Conservation (phyloP, 768 basidiomycete genomes). For the Kwoniella bestiolae region DNA sequence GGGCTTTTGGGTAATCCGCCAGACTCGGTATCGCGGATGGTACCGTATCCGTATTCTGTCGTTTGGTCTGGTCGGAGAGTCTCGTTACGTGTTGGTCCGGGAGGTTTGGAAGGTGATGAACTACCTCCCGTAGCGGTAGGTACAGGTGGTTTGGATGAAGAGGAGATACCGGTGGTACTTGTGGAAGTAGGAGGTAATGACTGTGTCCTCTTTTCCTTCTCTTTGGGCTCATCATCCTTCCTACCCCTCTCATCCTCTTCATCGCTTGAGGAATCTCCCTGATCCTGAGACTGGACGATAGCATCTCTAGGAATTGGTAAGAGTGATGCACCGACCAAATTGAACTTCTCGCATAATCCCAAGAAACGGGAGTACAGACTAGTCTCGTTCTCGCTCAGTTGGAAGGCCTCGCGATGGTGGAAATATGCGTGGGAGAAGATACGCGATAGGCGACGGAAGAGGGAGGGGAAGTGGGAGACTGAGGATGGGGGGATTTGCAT, state of each 20-base stretch:
- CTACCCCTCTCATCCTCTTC: slow-evolving; percentile 33
- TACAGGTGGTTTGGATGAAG: slow-evolving; percentile 2
- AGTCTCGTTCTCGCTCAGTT: slow-evolving; percentile 70
- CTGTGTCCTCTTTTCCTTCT: slow-evolving; percentile 28
- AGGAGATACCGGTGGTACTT: neutral
- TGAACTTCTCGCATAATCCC: slow-evolving; percentile 76
- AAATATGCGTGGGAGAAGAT: slow-evolving; percentile 97
- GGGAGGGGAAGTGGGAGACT: slow-evolving; percentile 83
- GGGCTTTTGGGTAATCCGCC: neutral
- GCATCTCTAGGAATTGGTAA: slow-evolving; percentile 62
- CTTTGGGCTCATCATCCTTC: neutral
- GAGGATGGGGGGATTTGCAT: slow-evolving; percentile 80
- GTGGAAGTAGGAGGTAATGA: slow-evolving; percentile 16
- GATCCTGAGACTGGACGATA: slow-evolving; percentile 36
- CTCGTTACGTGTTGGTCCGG: neutral
- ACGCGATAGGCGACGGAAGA: slow-evolving; percentile 86
- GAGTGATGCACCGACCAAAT: slow-evolving; percentile 80
- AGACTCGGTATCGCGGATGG: neutral
- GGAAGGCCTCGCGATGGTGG: slow-evolving; percentile 88
- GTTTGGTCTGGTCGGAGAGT: neutral
- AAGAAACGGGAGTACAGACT: slow-evolving; percentile 89
- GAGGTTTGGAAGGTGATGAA: no score
- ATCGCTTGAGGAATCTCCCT: slow-evolving; percentile 26
- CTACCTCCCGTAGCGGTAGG: neutral
- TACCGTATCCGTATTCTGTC: neutral